Base-by-base conservation (phyloP, 768 basidiomycete species). In the Lanmaoa pseudosensibilis region DNA sequence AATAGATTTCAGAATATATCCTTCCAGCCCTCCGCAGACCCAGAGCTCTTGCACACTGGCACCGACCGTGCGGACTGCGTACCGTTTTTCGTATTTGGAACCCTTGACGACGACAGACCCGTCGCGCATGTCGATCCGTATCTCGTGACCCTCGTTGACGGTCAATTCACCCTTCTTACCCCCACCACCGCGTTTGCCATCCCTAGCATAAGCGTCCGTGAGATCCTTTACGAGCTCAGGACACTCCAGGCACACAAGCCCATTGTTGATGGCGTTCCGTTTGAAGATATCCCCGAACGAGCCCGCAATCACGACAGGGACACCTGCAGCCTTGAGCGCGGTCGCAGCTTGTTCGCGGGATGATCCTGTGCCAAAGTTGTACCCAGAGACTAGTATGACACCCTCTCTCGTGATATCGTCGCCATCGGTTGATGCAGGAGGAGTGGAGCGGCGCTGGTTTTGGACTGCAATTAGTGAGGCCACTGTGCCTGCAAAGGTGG, bases 231-330 rank as follows among this genome's bases (percentile, higher is more conserved):
- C 88, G 39, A 99, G 83, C 65, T 90, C 90, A 0, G 96, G 95
- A 56, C 85, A 89, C 74, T 98, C 96, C 44, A 98, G 73, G 68
- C 97, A 97, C 49, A 99, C 92, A 7, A 99, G 80, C 11, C 94
- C 96, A 69, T 99, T 98, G 77, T 99, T 99, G 77, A 98, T 98
- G 18, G 94, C 90, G 72, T 99, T 99, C 33, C 97, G 86, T 78
- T 98, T 98, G 82, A 97, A 99, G 67, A 98, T 98, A 71, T 99
- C 97, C 11, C 97, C 96, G 64, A 99, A 99, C 32, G 94, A 97
- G 34, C 95, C 97, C n/a, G 94, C 94, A 55, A 99, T 82, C 53
- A 99, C 94, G 48, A 97, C 78, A 5, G 94, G 93, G 5, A 99
- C 76, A 16, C 97, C 96, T 0, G 96, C 92, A 8, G 94, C 84